A percentile compares a stretch with the other conserved stretches of the same genome.
Conservation (phyloP, 2,329 filamentous ascomycete species). For the Eutypella sp. region DNA sequence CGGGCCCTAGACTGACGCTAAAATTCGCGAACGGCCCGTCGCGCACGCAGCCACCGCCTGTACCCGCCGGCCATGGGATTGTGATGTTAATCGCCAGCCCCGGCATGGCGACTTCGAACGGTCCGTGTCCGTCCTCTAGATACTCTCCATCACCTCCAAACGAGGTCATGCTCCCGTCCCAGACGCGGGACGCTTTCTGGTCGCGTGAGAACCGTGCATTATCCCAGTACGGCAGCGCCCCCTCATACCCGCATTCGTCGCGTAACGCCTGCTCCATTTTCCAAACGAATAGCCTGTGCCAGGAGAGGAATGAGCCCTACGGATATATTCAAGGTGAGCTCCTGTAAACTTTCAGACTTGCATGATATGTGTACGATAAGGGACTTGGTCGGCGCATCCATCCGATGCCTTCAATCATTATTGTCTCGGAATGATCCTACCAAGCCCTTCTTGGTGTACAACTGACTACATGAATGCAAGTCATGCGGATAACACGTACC, state of each 20-base stretch:
- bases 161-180: slow-evolving; percentile 12
- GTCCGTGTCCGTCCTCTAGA: slow-evolving; percentile 1
- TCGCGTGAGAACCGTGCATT: slow-evolving; percentile 12
- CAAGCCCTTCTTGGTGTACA: too few relatives aligned
- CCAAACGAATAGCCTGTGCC: slow-evolving; percentile 19
- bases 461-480: too few relatives aligned
- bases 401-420: too few relatives aligned
- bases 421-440: too few relatives aligned
- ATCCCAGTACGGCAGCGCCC: slow-evolving; percentile 16
- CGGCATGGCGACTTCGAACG: slow-evolving; percentile 6
- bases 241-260: slow-evolving; percentile 17
- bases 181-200: slow-evolving; percentile 11
- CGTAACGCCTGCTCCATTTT: slow-evolving; percentile 15
- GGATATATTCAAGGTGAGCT: not conserved
- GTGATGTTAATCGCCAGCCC: slow-evolving; percentile 10
- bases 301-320: slow-evolving; percentile 17
- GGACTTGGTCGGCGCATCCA: too few relatives aligned
- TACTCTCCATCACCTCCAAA: slow-evolving; percentile 16
- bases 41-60: not conserved
- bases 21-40: not conserved
- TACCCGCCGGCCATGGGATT: slow-evolving; percentile 2
- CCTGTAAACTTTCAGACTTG: too few relatives aligned
- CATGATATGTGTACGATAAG: too few relatives aligned
- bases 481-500: too few relatives aligned
- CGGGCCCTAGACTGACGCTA: not conserved